A percentile compares a stretch with the other conserved stretches of the same genome.
Conservation (phyloP, 805 yeast species). For the Saccharomycopsis capsularis region DNA sequence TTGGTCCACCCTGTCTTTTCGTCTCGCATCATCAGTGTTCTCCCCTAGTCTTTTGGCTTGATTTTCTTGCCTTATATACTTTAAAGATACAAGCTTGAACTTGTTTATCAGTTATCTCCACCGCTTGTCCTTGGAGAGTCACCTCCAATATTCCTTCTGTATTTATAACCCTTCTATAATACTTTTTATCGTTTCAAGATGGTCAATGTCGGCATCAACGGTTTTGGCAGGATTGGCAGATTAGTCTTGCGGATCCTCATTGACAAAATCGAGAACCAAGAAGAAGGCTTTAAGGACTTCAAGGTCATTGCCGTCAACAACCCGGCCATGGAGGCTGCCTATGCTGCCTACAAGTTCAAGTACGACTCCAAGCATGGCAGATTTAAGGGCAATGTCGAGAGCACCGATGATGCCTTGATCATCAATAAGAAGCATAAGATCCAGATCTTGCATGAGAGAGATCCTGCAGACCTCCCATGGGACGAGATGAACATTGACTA, state of each 20-base stretch:
- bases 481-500: slow-evolving; percentile 53
- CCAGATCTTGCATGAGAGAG: slow-evolving; percentile 55
- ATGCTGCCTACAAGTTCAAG: slow-evolving; percentile 93
- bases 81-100: no score
- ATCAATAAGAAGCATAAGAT: slow-evolving; percentile 50
- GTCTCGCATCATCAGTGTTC: no score
- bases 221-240: slow-evolving; percentile 32
- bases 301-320: slow-evolving; percentile 84
- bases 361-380: slow-evolving; percentile 91
- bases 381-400: slow-evolving; percentile 65
- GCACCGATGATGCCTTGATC: slow-evolving; percentile 51
- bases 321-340: slow-evolving; percentile 84
- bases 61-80: no score
- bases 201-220: slow-evolving; percentile 34
- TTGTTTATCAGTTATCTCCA: no score
- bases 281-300: slow-evolving; percentile 68
- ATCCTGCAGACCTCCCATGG: slow-evolving; percentile 66
- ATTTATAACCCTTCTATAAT: no score
- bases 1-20: no score
- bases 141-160: no score
- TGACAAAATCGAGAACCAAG: slow-evolving; percentile 39
- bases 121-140: no score
- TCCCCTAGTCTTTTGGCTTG: no score
- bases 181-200: no score
- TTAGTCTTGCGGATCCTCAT: slow-evolving; percentile 25